Base-by-base conservation (phyloP, 352 stramenopile species). In the Pilasporangium apinafurcum region DNA sequence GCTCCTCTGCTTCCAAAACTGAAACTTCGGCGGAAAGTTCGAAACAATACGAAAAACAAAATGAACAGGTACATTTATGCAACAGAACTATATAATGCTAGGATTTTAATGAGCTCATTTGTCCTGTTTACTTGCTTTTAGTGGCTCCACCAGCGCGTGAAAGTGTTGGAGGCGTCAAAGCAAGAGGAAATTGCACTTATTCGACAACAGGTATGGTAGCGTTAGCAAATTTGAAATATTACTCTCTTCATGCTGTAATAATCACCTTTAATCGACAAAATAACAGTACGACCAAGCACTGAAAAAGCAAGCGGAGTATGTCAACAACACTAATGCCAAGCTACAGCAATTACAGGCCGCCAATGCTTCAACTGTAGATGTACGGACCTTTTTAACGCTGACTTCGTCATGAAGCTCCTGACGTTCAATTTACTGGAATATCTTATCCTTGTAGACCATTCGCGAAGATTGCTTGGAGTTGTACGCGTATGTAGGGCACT, bases 141-240 rank as follows among this genome's bases (percentile, higher is more conserved):
- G 4, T 47, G 6, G 27, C 52, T 86, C 13, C 44, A 46, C 8
- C 72, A 88, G 25, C 72, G 70, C 1, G 49, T 87, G 5, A 56
- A 53, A 13, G 51, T 52, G 4, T 36, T 92, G 18, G 72, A 92
- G 42, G 63, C 48, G 24, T 59, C 59, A 13, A 92, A 92, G 49
- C 63, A 85, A 32, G 65, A 61, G 37, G 74, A 92, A 39, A 77
- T 92, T 17, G 52, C 70, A 32, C 71, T 87, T 20, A 77, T 92
- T 34, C 74, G 71, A 9, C 62, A 76, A 22, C 80, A 92, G 44
- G 71, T 79, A 47, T n/a, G 44, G 14, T n/a, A n/a, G n/a, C n/a
- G n/a, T n/a, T n/a, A n/a, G n/a, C n/a, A n/a, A n/a, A n/a, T n/a
- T n/a, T n/a, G n/a, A n/a, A n/a, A n/a, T n/a, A n/a, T n/a, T n/a